Conservation (phyloP, 305 asterid genomes). For the Fraxinus greggii region DNA sequence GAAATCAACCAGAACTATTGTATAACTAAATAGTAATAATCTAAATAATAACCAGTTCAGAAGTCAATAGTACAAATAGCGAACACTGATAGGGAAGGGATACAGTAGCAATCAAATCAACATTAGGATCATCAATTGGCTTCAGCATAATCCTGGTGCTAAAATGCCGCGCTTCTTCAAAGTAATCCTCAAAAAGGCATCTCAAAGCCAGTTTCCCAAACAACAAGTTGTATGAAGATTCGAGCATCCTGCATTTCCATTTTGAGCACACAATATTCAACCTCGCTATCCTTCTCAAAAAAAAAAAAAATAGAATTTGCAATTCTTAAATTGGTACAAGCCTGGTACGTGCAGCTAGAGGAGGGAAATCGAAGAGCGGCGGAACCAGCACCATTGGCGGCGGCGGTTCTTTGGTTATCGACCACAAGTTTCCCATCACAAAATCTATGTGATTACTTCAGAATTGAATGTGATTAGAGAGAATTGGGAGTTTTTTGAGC, state of each 20-base stretch:
- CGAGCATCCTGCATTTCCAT: conserved; percentile 71
- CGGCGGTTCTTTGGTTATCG: conserved; percentile 44
- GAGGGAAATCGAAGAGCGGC: conserved; percentile 90
- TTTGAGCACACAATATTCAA: background rate
- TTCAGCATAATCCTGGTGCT: conserved; percentile 72
- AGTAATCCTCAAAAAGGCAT: conserved; percentile 77
- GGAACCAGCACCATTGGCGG: conserved; percentile 90
- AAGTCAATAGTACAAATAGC: background rate
- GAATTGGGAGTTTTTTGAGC: conserved; percentile 12
- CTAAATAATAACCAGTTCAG: background rate
- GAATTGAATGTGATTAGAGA: background rate
- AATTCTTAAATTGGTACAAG: conserved; percentile 11
- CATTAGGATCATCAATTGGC: conserved; percentile 89
- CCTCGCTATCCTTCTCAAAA: background rate
- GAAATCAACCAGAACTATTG: background rate
- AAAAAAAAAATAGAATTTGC: background rate
- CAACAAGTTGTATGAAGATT: conserved; percentile 71
- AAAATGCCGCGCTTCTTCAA: conserved; percentile 68
- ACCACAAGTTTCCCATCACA: conserved; percentile 59
- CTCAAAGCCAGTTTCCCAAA: conserved; percentile 77
- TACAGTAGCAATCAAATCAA: conserved; percentile 83
- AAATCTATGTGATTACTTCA: background rate
- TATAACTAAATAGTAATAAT: background rate
- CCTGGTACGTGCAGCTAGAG: conserved; percentile 90
- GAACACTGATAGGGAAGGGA: conserved; percentile 31